A percentile compares a stretch with the other conserved stretches of the same genome.
Evolutionary conservation across 2,329 filamentous ascomycete species (phyloP).

Genomic region (Cadophora gregata): DNA sequence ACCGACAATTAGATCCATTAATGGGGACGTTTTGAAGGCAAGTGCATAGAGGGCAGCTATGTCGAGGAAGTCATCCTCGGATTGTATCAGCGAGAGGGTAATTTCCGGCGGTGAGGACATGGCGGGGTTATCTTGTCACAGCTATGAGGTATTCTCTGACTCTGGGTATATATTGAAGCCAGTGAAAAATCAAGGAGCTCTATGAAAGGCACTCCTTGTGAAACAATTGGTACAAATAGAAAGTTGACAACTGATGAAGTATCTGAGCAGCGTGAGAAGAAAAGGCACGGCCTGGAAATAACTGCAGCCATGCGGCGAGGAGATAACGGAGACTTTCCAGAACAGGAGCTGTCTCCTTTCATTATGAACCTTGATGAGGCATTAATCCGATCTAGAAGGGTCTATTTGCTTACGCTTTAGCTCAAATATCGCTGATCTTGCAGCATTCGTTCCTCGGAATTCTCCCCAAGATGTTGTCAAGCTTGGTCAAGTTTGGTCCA

Average conservation of each 20-base stretch:
- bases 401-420: background rate
- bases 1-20: background rate
- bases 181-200: background rate
- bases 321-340: background rate
- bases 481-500: background rate
- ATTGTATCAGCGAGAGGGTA: background rate
- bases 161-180: background rate
- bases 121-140: background rate
- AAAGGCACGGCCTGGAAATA: background rate
- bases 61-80: slow-evolving; percentile 15
- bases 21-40: background rate
- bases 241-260: background rate
- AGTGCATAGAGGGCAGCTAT: background rate
- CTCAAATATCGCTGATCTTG: background rate
- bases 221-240: background rate
- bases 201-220: background rate
- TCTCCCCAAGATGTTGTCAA: background rate
- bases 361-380: background rate
- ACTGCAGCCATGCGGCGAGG: slow-evolving; percentile 5
- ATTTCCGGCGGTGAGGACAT: slow-evolving; percentile 10
- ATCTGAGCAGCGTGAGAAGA: background rate
- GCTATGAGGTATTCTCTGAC: background rate
- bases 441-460: background rate
- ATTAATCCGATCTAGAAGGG: background rate
- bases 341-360: background rate